Evolutionary conservation across 495 filamentous ascomycete species (phyloP).

Genomic region (Wilcoxina mikolae): DNA sequence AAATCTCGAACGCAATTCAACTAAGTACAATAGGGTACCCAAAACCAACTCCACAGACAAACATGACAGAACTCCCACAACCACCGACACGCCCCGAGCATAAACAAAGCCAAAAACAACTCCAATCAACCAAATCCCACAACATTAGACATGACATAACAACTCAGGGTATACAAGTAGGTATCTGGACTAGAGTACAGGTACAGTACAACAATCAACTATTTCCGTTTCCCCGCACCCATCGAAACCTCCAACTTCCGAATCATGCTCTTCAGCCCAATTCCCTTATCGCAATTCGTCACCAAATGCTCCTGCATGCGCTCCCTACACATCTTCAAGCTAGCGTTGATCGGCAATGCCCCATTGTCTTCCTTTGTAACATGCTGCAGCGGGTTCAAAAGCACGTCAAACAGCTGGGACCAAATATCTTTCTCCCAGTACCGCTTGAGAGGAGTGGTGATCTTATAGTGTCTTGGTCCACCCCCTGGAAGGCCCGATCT

Average conservation of each 20-base stretch:
- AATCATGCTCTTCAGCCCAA: conserved; percentile 56
- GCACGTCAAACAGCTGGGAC: conserved; percentile 64
- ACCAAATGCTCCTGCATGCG: conserved; percentile 78
- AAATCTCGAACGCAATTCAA: too few species aligned
- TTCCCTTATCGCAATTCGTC: conserved; percentile 64
- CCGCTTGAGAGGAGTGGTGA: conserved; percentile 66
- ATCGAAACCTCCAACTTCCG: conserved; percentile 33
- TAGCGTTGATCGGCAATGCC: conserved; percentile 50
- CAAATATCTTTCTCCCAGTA: conserved; percentile 95
- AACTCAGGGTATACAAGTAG: background rate
- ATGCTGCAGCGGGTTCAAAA: conserved; percentile 62
- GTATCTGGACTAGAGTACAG: background rate
- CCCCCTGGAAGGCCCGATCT: conserved; percentile 35
- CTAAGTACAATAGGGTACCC: too few species aligned
- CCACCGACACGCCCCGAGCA: background rate
- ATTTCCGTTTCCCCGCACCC: background rate
- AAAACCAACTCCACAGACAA: too few species aligned
- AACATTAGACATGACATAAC: background rate
- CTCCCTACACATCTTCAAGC: conserved; percentile 51
- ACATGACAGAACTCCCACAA: too few species aligned
- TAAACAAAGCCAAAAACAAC: background rate
- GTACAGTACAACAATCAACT: background rate
- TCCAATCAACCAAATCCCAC: background rate
- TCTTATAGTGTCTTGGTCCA: conserved; percentile 48
- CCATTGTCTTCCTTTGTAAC: conserved; percentile 45